Evolutionary conservation across 2,329 filamentous ascomycete genomes (phyloP).

Genomic region (Cercospora sp.): DNA sequence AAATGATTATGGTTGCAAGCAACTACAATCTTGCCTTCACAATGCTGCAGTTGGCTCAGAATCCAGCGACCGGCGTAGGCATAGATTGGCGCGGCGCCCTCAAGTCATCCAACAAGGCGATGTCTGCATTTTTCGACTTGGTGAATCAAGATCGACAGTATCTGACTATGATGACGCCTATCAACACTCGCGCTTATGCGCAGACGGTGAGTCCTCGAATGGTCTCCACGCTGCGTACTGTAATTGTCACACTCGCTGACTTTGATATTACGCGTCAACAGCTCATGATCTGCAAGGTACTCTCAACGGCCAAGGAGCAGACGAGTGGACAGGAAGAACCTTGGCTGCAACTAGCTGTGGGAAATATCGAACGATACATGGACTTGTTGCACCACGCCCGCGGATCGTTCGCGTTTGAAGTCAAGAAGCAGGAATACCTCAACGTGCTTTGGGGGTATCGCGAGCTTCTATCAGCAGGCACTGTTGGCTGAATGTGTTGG

Average conservation of each 20-base stretch:
- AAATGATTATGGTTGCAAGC: slow-evolving; percentile 5
- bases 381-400: neutral
- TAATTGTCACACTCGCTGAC: neutral
- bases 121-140: neutral
- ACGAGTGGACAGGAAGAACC: neutral
- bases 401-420: neutral
- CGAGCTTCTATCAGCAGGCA: neutral
- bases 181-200: neutral
- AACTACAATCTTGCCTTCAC: slow-evolving; percentile 3
- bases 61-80: neutral
- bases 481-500: neutral
- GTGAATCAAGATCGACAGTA: slow-evolving; percentile 1
- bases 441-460: neutral
- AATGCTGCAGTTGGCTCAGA: neutral
- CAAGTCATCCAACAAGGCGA: neutral
- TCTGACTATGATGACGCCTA: neutral
- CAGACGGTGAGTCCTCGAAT: neutral
- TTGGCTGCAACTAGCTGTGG: neutral
- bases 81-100: neutral
- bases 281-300: neutral
- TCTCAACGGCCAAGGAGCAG: neutral
- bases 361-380: slow-evolving; percentile 9
- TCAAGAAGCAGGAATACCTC: neutral
- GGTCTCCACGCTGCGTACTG: neutral
- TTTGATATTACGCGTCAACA: neutral